Evolutionary conservation across 2,329 filamentous ascomycete genomes (phyloP), one percentile per base, ranked within the genome.

Genomic region (Fonsecaea nubica): DNA sequence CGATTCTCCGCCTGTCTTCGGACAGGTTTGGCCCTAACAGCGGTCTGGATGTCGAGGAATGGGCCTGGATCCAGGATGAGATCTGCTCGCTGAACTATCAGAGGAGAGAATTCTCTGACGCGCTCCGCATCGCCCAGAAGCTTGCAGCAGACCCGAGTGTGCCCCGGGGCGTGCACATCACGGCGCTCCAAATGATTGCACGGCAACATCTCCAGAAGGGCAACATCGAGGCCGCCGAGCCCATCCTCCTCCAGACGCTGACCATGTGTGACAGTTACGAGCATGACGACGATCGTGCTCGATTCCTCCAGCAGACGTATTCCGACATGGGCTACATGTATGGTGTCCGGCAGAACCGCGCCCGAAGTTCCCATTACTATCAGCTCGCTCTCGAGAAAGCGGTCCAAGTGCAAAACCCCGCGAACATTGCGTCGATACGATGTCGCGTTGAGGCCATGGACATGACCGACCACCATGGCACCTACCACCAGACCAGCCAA

Each of bases 31-130:
- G 62, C 5, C 55, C 62, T 5, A 25, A 42, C 30, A 64, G 62
- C 36, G 54, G 32, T 18, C 48, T 64, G 32, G 62, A 64, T 7
- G 33, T 42, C 25, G 45, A 59, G 8, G 62, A 64, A 35, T 59
- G 62, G 62, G 62, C 62, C 3, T 64, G 62, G 55, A 58, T 64
- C n/a, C 62, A 64, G n/a, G 62, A 64, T 25, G 55, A 63, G 40
- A 64, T 64, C 45, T 64, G 62, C 55, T 58, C 62, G 6, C 62
- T 64, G 10, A 57, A 59, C 15, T 59, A 64, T 40, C 55, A 64
- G 15, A 33, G 55, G 12, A 33, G 35, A 33, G 62, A 58, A 35
- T 40, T 64, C 55, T 13, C 53, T 18, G 62, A 64, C 50, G 62
- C 62, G 15, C 48, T 64, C 8, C 54, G 54, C 33, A 64, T 64